Evolutionary conservation across 495 filamentous ascomycete genomes (phyloP).

Genomic region (Tuber aestivum): DNA sequence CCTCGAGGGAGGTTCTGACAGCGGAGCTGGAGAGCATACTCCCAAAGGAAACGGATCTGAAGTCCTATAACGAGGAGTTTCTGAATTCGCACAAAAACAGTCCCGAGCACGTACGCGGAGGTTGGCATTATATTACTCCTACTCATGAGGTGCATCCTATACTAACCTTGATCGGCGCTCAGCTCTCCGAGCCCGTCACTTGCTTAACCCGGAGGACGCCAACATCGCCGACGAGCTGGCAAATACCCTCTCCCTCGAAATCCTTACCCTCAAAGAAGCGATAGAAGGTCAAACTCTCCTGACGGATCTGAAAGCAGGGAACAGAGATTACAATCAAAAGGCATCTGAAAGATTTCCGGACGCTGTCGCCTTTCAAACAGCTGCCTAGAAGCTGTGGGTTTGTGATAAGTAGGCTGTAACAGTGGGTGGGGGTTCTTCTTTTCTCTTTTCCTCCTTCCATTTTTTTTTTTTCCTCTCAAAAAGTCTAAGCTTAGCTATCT

Average conservation of each 20-base stretch:
- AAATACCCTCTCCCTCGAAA: constrained; percentile 52
- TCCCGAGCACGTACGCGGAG: constrained; percentile 52
- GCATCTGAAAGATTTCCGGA: constrained; percentile 64
- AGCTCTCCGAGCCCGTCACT: constrained; percentile 55
- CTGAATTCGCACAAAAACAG: constrained; percentile 58
- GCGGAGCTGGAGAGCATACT: constrained; percentile 52
- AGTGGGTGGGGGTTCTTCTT: neutral
- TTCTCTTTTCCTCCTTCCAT: neutral
- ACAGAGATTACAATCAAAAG: constrained; percentile 56
- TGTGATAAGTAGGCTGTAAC: neutral
- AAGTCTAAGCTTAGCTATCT: neutral
- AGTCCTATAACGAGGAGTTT: constrained; percentile 64
- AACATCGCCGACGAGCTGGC: constrained; percentile 58
- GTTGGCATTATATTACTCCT: constrained; percentile 13
- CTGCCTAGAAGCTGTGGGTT: neutral
- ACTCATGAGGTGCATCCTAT: neutral
- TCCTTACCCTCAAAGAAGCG: constrained; percentile 57
- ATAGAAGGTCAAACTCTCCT: constrained; percentile 55
- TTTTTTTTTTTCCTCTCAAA: neutral
- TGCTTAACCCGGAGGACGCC: constrained; percentile 55
- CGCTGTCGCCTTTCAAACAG: constrained; percentile 13
- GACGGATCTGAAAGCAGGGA: constrained; percentile 54
- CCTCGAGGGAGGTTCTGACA: constrained; percentile 32
- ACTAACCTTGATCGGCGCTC: constrained; percentile 43
- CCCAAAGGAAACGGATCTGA: constrained; percentile 53